Percentiles rank a stretch among this genome's conserved stretches.
These are phyloP conservation scores for Kuraishia capsulata DNA, from an alignment of 805 yeast species.

Conservation along the genomic window DNA sequence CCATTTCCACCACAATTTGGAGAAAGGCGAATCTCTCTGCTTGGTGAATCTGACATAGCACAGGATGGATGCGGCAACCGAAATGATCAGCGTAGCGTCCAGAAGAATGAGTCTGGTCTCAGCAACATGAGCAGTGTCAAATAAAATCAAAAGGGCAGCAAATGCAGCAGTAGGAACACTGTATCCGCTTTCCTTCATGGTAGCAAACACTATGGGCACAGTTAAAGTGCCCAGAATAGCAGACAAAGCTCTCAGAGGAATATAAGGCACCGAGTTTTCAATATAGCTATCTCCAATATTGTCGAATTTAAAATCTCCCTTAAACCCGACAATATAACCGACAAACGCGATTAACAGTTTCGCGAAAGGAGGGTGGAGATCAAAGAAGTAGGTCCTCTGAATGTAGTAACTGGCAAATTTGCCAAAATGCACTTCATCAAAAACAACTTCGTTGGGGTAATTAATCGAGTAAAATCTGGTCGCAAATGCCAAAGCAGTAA, in stretches of 20 bases:
- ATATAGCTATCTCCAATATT: slow-evolving; percentile 79
- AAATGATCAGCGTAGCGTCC: slow-evolving; percentile 80
- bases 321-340: slow-evolving; percentile 84
- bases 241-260: slow-evolving; percentile 70
- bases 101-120: slow-evolving; percentile 86
- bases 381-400: slow-evolving; percentile 88
- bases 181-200: slow-evolving; percentile 79
- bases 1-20: slow-evolving; percentile 82
- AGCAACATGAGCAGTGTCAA: slow-evolving; percentile 84
- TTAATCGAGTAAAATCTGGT: slow-evolving; percentile 56
- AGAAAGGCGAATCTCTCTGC: slow-evolving; percentile 58
- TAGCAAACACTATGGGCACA: slow-evolving; percentile 75
- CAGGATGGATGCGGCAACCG: slow-evolving; percentile 75
- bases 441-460: slow-evolving; percentile 68
- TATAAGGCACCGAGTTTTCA: slow-evolving; percentile 73
- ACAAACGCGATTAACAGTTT: slow-evolving; percentile 84
- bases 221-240: slow-evolving; percentile 79
- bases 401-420: slow-evolving; percentile 80
- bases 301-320: slow-evolving; percentile 89
- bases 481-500: slow-evolving; percentile 33
- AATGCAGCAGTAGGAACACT: slow-evolving; percentile 72
- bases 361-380: slow-evolving; percentile 97
- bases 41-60: slow-evolving; percentile 73
- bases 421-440: slow-evolving; percentile 85
- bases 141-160: slow-evolving; percentile 65